phyloP scores from a whole-genome alignment of 257 asterid species.

The Primulina huaijiensis region DNA sequence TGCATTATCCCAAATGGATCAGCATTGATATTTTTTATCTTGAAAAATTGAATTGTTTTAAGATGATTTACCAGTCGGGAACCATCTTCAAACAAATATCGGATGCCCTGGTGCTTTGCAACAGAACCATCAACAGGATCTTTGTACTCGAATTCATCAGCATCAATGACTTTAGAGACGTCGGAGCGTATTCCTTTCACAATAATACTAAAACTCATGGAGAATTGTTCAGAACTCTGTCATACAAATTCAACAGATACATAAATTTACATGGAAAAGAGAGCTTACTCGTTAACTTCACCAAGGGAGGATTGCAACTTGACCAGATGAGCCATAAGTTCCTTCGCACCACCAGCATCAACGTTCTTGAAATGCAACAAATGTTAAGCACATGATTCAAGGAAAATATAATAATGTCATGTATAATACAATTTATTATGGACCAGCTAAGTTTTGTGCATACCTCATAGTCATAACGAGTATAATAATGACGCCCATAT shows the following conservation, averaged over 20 bases:
- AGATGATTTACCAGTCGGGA: constrained; percentile 78
- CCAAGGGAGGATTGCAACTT: constrained; percentile 75
- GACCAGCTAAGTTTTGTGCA: constrained; percentile 11
- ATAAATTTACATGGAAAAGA: background rate
- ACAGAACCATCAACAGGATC: constrained; percentile 98
- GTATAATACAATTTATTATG: constrained; percentile 5
- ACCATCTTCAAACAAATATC: constrained; percentile 88
- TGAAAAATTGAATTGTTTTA: background rate
- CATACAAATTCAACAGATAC: background rate
- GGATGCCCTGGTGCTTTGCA: constrained; percentile 93
- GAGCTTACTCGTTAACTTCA: constrained; percentile 75
- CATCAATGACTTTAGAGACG: constrained; percentile 63
- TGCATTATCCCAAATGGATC: constrained; percentile 10
- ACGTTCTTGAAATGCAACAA: constrained; percentile 60
- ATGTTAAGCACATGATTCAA: background rate
- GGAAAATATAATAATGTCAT: constrained; percentile 8
- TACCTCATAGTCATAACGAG: constrained; percentile 97
- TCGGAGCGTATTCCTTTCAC: constrained; percentile 62
- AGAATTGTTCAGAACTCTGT: constrained; percentile 6
- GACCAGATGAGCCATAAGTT: constrained; percentile 85
- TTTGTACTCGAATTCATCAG: constrained; percentile 95
- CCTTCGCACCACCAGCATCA: constrained; percentile 83
- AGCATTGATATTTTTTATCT: too few species aligned
- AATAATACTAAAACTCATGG: constrained; percentile 44
- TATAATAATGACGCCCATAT: constrained; percentile 96